Evolutionary conservation across 2,329 filamentous ascomycete genomes (phyloP), one percentile per base, ranked within the genome.

Genomic region (Diaporthe ilicicola): DNA sequence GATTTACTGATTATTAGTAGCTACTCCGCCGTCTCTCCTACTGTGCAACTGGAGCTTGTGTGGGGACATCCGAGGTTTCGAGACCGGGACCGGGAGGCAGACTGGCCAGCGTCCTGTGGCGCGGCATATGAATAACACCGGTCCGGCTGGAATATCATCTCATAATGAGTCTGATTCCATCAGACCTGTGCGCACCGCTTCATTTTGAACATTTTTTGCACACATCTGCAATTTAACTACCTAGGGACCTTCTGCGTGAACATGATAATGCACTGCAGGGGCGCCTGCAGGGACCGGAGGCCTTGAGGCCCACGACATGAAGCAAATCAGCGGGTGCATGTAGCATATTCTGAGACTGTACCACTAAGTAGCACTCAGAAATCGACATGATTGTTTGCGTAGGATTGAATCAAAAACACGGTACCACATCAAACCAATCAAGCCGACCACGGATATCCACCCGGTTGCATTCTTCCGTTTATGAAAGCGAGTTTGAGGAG

Each of bases 401-500:
- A 13, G 29, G 19, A 56, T 54, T 9, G 3, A 42, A 8, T 8
- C 22, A 44, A 32, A 44, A 5, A 44, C 10, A 46, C 4, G 4
- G 32, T 22, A 7, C 15, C 19, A 17, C 48, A n/a, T 15, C 32
- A 13, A 53, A 42, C 17, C 15, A 10, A 22, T 68, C 53, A 70
- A 48, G 51, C 29, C 6, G 66, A 66, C 70, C 70, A 72, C n/a
- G 61, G 12, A 42, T 72, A 70, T 5, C 66, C 70, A 22, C 70
- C 70, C 4, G 44, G 42, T 42, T 65, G 67, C n/a, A 72, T 54
- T 29, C 53, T 27, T 6, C 42, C 67, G 3, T 70, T 67, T 39
- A 72, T 37, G 67, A 77, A 70, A 51, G 32, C 44, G 62, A 75
- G 59, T 56, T 76, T 70, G 7, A 77, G 56, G 24, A 74, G 50